These are phyloP conservation scores for Cutaneotrichosporon dermatis DNA, from an alignment of 1,284 basidiomycete genomes.

Conservation along the genomic window DNA sequence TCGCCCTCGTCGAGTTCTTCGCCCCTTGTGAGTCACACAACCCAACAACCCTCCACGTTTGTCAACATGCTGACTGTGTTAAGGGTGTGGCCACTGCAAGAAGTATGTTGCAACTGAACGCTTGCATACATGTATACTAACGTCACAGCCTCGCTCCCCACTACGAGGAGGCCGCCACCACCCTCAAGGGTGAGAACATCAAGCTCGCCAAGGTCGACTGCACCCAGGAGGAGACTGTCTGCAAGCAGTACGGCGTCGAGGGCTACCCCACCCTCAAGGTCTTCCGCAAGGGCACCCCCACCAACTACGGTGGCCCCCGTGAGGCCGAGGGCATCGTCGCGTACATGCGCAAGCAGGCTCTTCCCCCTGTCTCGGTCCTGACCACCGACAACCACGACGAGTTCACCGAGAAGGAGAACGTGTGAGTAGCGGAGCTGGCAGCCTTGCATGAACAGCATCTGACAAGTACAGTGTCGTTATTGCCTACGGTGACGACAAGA, in stretches of 20 bases:
- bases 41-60: neutral
- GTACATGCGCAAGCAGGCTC: conserved; percentile 98
- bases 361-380: conserved; percentile 87
- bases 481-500: conserved; percentile 70
- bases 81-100: conserved; percentile 51
- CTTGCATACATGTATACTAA: neutral
- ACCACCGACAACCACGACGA: conserved; percentile 71
- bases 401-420: conserved; percentile 83
- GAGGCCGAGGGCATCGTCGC: conserved; percentile 94
- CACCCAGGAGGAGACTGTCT: conserved; percentile 81
- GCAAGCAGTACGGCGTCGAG: conserved; percentile 73
- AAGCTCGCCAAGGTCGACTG: conserved; percentile 95
- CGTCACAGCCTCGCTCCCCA: conserved; percentile 70
- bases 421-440: conserved; percentile 48
- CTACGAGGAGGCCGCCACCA: conserved; percentile 92
- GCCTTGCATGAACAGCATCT: neutral
- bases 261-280: conserved; percentile 69
- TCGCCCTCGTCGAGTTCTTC: conserved; percentile 78
- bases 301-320: conserved; percentile 80
- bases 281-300: conserved; percentile 75
- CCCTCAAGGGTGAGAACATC: conserved; percentile 82
- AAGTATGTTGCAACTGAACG: conserved; percentile 29
- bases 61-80: conserved; percentile 1
- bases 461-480: conserved; percentile 60
- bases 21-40: conserved; percentile 40